Evolutionary conservation across 805 yeast species (phyloP).

Genomic region (Candida dendrica): DNA sequence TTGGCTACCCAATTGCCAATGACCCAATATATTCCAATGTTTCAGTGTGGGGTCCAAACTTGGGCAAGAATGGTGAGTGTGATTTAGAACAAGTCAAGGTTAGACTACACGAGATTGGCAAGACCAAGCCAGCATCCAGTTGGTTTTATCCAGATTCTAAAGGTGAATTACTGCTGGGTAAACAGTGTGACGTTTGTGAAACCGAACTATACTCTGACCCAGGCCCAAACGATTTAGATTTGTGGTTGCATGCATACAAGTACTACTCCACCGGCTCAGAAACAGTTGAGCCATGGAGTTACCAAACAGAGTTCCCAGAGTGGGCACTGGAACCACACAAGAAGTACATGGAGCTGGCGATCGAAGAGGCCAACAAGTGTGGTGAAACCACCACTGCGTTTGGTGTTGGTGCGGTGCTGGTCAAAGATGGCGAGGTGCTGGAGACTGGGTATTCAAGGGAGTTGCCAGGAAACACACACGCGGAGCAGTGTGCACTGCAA

Average conservation of each 20-base stretch:
- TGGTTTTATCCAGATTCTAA: constrained; percentile 52
- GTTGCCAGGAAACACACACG: constrained; percentile 91
- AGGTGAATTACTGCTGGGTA: constrained; percentile 64
- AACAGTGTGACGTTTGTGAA: constrained; percentile 58
- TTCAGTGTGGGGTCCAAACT: too few relatives aligned
- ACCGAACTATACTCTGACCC: constrained; percentile 79
- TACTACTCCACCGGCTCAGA: constrained; percentile 50
- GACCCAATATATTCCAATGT: constrained; percentile 91
- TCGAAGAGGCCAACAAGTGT: constrained; percentile 73
- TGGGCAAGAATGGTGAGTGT: constrained; percentile 30
- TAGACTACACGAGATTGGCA: constrained; percentile 61
- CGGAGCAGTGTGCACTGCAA: constrained; percentile 89
- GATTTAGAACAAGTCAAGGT: constrained; percentile 40
- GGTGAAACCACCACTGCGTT: constrained; percentile 80
- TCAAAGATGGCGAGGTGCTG: constrained; percentile 52
- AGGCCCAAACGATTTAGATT: constrained; percentile 74
- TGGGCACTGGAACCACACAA: constrained; percentile 51
- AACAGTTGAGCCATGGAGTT: constrained; percentile 40
- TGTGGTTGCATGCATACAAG: constrained; percentile 87
- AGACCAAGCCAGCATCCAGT: constrained; percentile 55
- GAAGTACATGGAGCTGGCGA: constrained; percentile 66
- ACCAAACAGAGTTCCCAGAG: constrained; percentile 19
- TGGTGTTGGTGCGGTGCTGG: constrained; percentile 89
- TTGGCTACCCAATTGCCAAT: constrained; percentile 89
- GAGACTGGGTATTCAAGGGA: constrained; percentile 87